Base-by-base conservation (phyloP, 1,139 yeast genomes). In the Entelexis paramagnoliae region DNA sequence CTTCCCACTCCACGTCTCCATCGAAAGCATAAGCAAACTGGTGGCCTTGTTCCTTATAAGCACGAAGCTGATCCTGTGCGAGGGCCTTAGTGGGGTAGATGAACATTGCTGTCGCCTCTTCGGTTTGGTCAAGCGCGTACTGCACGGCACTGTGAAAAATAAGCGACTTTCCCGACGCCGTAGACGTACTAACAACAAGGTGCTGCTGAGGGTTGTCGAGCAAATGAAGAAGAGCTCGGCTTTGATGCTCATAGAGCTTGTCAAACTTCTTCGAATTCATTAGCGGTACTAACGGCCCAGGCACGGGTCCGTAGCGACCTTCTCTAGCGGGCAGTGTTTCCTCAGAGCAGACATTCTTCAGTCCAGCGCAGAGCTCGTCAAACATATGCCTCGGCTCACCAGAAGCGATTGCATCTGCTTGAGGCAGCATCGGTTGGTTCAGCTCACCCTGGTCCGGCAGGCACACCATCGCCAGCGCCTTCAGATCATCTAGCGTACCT, bases 21-120 rank as follows among this genome's bases (percentile, higher is more conserved):
- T 91, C 99, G 62, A 80, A 91, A 0, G 97, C 85, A 36, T 29
- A 52, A 5, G 51, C 52, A 2, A 6, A n/a, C 10, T 26, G 29
- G 17, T 20, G 24, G 5, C 22, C 48, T 20, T 28, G 19, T 6
- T 33, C 32, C 6, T n/a, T 33, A 51, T 93, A 71, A 14, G 95
- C 81, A 49, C 95, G 72, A 61, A 81, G 82, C 66, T 91, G 99
- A 69, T 91, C 98, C 64, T 91, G 98, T 0, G 98, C 97, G 46
- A 91, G 71, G 0, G 99, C 98, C 63, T 91, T 91, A 0, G 99
- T 91, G 1, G 99, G 98, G 62, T 91, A 91, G 9, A 91, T 80
- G 61, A 85, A 87, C 70, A 93, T 73, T 3, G 95, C 87, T 0
- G 95, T 84, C 0, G 84, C 68, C 7, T 77, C 73, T 4, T 77